phyloP scores from a whole-genome alignment of 176 grass and related monocot species.

The Avena insularis region DNA sequence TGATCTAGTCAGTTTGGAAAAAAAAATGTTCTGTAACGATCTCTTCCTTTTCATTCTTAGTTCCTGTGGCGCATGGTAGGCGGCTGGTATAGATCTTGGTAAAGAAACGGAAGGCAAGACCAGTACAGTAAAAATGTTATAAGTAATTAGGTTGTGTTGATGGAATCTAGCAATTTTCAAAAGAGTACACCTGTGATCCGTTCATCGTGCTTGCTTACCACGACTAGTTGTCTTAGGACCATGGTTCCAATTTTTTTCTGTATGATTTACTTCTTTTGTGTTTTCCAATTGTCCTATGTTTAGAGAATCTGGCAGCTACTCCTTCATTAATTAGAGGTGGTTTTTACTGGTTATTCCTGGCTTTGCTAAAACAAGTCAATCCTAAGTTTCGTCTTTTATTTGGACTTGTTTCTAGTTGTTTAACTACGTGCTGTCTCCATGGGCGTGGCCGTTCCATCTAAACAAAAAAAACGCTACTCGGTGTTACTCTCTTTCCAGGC shows the following conservation, averaged over 20 bases:
- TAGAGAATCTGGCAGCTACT: slow-evolving; percentile 2
- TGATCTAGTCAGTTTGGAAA: slow-evolving; percentile 40
- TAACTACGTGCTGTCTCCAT: not conserved
- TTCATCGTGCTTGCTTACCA: slow-evolving; percentile 36
- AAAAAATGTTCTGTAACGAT: slow-evolving; percentile 47
- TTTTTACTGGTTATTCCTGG: not conserved
- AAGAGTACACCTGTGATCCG: slow-evolving; percentile 20
- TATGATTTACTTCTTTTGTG: not conserved
- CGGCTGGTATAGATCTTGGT: slow-evolving; percentile 47
- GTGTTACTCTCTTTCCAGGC: too few species aligned
- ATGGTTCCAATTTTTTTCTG: slow-evolving; percentile 20
- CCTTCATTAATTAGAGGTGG: slow-evolving; percentile 22
- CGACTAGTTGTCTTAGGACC: slow-evolving; percentile 28
- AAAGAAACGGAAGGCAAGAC: slow-evolving; percentile 43
- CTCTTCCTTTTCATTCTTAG: slow-evolving; percentile 37
- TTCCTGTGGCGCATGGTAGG: slow-evolving; percentile 33
- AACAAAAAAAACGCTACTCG: too few species aligned
- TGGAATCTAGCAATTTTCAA: slow-evolving; percentile 36
- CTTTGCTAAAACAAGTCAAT: not conserved
- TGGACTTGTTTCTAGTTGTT: not conserved
- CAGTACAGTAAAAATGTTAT: slow-evolving; percentile 43
- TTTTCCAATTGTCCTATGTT: slow-evolving; percentile 12
- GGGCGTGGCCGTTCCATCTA: too few species aligned
- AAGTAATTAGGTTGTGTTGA: slow-evolving; percentile 49
- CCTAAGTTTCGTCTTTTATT: not conserved